Base-by-base conservation (phyloP, 306 rosid genomes). In the Cicer cuneatum region DNA sequence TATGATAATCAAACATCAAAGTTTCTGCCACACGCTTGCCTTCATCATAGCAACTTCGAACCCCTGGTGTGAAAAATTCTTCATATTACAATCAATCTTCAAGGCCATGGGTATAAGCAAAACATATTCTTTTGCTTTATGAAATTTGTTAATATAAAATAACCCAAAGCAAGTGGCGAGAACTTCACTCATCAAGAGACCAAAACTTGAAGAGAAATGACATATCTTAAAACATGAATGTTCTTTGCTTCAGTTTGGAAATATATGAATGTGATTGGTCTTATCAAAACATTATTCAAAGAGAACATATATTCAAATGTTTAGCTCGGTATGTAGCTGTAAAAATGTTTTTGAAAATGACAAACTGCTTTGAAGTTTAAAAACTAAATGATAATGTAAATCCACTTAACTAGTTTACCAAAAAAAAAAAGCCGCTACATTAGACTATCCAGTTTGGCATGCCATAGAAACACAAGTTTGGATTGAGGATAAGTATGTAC, bases 1-100 rank as follows among this genome's bases (percentile, higher is more conserved):
- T 88, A 60, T 93, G 98, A 80, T 93, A 93, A 74, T 90, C 98
- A 80, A 90, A 93, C 98, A 93, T 90, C 90, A 93, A 84, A 69
- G 98, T 93, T 83, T 93, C 98, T 8, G 98, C 98, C 59, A 93
- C 98, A 58, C 98, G 93, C 85, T 93, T 93, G 56, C 98, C 98
- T 87, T 93, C 98, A 79, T 93, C 98, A 78, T 90, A 93, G 86
- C 98, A 93, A 80, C 98, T 93, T 68, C 98, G 89, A 58, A 93
- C 98, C 64, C 97, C 98, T 93, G 79, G 13, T 13, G 51, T 46
- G 12, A 21, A 84, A 52, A 73, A 42, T 68, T 29, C 13, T 49
- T 51, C 21, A 53, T 78, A 66, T 21, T 60, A 69, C 33, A 76
- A 8, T 15, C 65, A 65, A 47, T 12, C 46, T 62, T 78, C 41